Base-by-base conservation (phyloP, 2,329 filamentous ascomycete species). In the Cercospora citrullina region DNA sequence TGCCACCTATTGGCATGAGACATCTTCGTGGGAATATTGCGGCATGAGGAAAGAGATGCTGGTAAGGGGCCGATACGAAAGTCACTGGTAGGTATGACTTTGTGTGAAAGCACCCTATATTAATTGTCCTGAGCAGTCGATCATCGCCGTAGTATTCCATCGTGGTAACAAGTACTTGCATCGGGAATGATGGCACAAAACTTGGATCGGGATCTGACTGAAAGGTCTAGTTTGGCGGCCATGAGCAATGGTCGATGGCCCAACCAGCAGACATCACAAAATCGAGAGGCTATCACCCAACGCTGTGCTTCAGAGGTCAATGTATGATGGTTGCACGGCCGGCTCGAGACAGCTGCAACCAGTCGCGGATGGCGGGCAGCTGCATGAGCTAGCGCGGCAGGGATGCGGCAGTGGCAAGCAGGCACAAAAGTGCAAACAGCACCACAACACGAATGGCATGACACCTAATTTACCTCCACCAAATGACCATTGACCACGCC, bases 1-100 rank as follows among this genome's bases (percentile, higher is more conserved):
- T 67, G 60, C 77, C 77, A 8, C 77, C 77, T 0, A 72, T 79
- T n/a, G 67, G 73, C 4, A 71, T 78, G 71, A 60, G 39, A 14
- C 75, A 78, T 62, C 64, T 72, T 4, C 31, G 36, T 14, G 51
- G 31, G 1, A n/a, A 3, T 12, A 10, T 23, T 2, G 8, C 31
- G 9, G 30, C 30, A 6, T 64, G 8, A 36, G 21, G 28, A 6
- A 5, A 9, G 5, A 14, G 6, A 5, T 5, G 48, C 48, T 53
- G 48, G 12, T 26, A 4, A 14, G 14, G 48, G 21, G 21, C 21
- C 9, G 7, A 18, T 9, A n/a, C 21, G 1, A 9, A 4, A 18
- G n/a, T 0, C 5, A 8, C 39, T 45, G n/a, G 16, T 45, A 4
- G 39, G 39, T 18, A 18, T 18, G 36, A 16, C 36, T 42, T n/a